Conservation (phyloP, 164 flowering plant species). For the Saururus chinensis region DNA sequence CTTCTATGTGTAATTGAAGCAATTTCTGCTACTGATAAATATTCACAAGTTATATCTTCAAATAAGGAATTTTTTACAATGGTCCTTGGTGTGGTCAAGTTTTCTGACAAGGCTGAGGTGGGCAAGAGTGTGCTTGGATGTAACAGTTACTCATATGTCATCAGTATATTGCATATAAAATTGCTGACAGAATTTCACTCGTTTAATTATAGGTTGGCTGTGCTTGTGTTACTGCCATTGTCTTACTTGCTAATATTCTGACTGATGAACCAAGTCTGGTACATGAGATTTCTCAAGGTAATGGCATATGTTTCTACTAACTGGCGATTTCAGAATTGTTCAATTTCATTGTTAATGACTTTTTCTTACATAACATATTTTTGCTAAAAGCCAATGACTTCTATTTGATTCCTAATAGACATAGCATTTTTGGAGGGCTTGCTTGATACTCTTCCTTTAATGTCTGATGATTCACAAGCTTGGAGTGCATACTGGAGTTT, state of each 20-base stretch:
- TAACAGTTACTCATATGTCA: not conserved
- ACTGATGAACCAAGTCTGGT: constrained; percentile 47
- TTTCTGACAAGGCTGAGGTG: constrained; percentile 86
- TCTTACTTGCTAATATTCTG: constrained; percentile 74
- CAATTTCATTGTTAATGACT: not conserved
- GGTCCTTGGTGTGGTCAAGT: constrained; percentile 43
- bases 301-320: not conserved
- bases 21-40: constrained; percentile 45
- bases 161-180: not conserved
- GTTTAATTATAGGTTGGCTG: constrained; percentile 53
- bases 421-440: constrained; percentile 57
- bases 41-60: constrained; percentile 50
- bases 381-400: not conserved
- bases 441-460: constrained; percentile 51
- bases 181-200: no score
- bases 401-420: constrained; percentile 26
- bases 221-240: constrained; percentile 67
- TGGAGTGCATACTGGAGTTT: constrained; percentile 76
- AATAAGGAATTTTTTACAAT: constrained; percentile 48
- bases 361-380: not conserved
- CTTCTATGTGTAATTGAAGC: constrained; percentile 76
- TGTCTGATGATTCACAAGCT: constrained; percentile 76
- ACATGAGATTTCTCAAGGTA: constrained; percentile 59
- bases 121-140: not conserved
- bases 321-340: not conserved